phyloP scores from a whole-genome alignment of 805 yeast species.

The Candida piceae region DNA sequence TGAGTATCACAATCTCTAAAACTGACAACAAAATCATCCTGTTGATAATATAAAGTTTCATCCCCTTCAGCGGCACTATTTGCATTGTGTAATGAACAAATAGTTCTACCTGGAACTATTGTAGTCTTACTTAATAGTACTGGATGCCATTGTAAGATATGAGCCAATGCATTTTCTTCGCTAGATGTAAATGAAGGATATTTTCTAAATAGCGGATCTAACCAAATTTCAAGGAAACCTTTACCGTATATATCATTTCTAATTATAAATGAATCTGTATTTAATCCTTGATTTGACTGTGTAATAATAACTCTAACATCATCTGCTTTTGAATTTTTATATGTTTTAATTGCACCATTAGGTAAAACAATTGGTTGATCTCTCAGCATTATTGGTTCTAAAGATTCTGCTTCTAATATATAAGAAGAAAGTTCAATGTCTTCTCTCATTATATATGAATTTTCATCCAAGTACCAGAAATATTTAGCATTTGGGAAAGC shows the following conservation, averaged over 20 bases:
- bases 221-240: constrained; percentile 74
- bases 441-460: constrained; percentile 70
- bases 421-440: constrained; percentile 55
- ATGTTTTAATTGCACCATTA: constrained; percentile 62
- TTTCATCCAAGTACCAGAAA: constrained; percentile 83
- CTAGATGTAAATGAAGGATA: constrained; percentile 57
- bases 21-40: constrained; percentile 65
- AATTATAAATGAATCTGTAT: constrained; percentile 67
- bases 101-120: constrained; percentile 58
- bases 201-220: constrained; percentile 63
- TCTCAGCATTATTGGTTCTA: constrained; percentile 59
- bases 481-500: constrained; percentile 90
- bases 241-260: constrained; percentile 60
- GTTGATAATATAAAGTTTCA: constrained; percentile 46
- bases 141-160: constrained; percentile 94
- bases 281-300: constrained; percentile 61
- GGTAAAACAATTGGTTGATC: constrained; percentile 74
- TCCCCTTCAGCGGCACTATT: constrained; percentile 32
- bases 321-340: constrained; percentile 50
- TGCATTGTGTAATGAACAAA: constrained; percentile 39
- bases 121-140: constrained; percentile 66
- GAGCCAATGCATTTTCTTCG: constrained; percentile 72
- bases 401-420: constrained; percentile 52
- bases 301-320: constrained; percentile 59
- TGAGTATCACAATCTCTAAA: constrained; percentile 53